phyloP scores from a whole-genome alignment of 495 filamentous ascomycete species.

The Tuber brumale region DNA sequence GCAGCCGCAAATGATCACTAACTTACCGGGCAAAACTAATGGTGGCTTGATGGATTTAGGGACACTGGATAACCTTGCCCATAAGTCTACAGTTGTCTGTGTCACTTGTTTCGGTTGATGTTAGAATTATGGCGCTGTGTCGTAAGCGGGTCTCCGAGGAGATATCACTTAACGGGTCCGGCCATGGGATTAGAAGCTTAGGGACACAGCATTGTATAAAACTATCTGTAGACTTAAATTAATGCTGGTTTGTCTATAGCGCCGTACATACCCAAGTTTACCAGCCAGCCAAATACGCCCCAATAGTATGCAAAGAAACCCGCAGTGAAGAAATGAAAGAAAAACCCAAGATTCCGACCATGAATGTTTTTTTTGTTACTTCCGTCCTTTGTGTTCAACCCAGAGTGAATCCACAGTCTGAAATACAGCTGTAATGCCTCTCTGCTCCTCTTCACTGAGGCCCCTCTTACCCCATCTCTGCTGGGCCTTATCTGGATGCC shows the following conservation, averaged over 20 bases:
- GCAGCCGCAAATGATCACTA: not conserved
- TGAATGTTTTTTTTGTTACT: conserved; percentile 1
- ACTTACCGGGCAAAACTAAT: not conserved
- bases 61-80: not conserved
- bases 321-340: not conserved
- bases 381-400: conserved; percentile 50
- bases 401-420: conserved; percentile 83
- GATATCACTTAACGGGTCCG: not conserved
- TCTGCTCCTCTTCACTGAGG: conserved; percentile 61
- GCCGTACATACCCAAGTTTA: not conserved
- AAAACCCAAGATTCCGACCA: not conserved
- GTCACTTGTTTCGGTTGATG: not conserved
- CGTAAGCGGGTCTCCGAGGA: not conserved
- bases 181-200: not conserved
- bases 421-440: conserved; percentile 81
- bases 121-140: not conserved
- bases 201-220: not conserved
- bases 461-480: conserved; percentile 67
- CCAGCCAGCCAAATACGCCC: not conserved
- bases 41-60: not conserved
- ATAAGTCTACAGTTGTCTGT: not conserved
- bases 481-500: conserved; percentile 98
- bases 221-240: not conserved
- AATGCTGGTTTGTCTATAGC: not conserved
- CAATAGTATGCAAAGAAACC: not conserved